Evolutionary conservation across 306 rosid species (phyloP).

Genomic region (Vigna mungo): DNA sequence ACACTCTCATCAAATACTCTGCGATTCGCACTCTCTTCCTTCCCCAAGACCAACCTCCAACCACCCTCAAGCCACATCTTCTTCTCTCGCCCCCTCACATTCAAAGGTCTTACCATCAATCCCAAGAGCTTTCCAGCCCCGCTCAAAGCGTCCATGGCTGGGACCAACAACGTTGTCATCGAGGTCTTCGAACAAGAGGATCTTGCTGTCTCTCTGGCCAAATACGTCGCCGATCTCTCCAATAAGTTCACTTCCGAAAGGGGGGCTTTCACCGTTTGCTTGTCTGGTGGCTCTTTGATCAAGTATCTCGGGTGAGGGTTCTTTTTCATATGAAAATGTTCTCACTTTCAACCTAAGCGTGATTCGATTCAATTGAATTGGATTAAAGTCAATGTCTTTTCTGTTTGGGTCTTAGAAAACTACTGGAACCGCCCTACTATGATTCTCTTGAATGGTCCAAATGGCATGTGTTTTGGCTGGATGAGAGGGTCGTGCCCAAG

Average conservation of each 20-base stretch:
- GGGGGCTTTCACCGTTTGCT: slow-evolving; percentile 78
- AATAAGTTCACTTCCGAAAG: slow-evolving; percentile 65
- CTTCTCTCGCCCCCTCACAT: slow-evolving; percentile 19
- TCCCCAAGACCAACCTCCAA: background rate
- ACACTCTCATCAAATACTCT: background rate
- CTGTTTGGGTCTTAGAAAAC: slow-evolving; percentile 62
- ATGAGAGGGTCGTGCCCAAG: slow-evolving; percentile 93
- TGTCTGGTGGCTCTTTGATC: slow-evolving; percentile 95
- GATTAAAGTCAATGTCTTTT: background rate
- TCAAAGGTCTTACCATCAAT: background rate
- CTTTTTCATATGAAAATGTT: background rate
- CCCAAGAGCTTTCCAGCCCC: background rate
- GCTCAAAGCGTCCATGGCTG: slow-evolving; percentile 52
- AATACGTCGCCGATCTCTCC: slow-evolving; percentile 83
- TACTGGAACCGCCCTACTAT: slow-evolving; percentile 70
- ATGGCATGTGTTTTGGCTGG: slow-evolving; percentile 96
- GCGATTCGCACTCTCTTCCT: slow-evolving; percentile 14
- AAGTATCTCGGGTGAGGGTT: slow-evolving; percentile 58
- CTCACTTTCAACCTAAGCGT: background rate
- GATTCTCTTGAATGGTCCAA: slow-evolving; percentile 80
- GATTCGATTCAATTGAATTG: background rate
- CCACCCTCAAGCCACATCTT: slow-evolving; percentile 11
- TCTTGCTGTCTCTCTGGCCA: slow-evolving; percentile 69
- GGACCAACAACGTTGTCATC: slow-evolving; percentile 44
- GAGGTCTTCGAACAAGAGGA: slow-evolving; percentile 74